Conservation (phyloP, 306 rosid genomes). For the Purshia tridentata region DNA sequence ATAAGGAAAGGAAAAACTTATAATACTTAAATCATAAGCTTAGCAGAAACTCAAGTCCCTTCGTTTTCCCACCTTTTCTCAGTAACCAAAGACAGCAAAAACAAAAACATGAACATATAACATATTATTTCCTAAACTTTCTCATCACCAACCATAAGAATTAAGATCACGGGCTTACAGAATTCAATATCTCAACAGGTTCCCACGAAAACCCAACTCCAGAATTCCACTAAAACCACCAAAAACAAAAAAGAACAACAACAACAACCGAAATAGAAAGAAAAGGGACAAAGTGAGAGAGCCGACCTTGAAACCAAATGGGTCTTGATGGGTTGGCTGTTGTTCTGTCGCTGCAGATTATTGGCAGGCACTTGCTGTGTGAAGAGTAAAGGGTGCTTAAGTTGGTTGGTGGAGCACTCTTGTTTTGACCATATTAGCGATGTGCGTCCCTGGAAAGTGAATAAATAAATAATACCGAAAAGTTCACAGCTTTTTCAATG, state of each 20-base stretch:
- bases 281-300: neutral
- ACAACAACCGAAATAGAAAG: neutral
- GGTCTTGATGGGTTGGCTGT: neutral
- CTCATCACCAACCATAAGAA: neutral
- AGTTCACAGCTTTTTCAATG: neutral
- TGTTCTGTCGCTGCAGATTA: neutral
- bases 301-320: neutral
- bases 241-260: neutral
- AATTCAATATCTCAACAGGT: neutral
- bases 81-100: conserved; percentile 10
- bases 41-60: neutral
- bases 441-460: neutral
- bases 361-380: neutral
- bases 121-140: neutral
- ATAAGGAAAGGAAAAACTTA: neutral
- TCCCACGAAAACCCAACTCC: neutral
- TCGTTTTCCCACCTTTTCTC: conserved; percentile 11
- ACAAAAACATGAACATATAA: neutral
- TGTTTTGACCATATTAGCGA: conserved; percentile 2
- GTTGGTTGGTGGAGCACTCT: conserved; percentile 13
- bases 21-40: neutral
- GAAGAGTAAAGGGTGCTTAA: neutral
- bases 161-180: neutral
- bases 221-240: neutral
- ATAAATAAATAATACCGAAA: neutral